Base-by-base conservation (phyloP, 495 filamentous ascomycete species). In the Penicillium coprophilum region DNA sequence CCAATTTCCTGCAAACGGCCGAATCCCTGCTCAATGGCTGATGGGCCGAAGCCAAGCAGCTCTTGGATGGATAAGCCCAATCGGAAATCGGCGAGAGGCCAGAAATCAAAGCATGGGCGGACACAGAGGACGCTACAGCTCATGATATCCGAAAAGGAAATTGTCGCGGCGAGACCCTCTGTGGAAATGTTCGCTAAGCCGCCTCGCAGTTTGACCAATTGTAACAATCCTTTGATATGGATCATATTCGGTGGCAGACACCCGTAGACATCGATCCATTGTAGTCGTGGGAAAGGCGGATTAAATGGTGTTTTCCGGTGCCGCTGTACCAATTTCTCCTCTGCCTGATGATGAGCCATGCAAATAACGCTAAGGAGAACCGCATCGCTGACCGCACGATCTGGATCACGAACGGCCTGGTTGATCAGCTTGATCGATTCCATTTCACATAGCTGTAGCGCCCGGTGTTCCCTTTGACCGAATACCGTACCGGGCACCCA, bases 261-360 rank as follows among this genome's bases (percentile, higher is more conserved):
- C 0, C 73, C 71, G 44, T 77, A 78, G 15, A 77, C 66, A 56
- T 72, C 71, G 7, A 78, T 49, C 75, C 72, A 78, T 40, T 78
- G 75, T 28, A 78, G 51, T 8, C 67, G 67, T 46, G 65, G 73
- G 52, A 77, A 64, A 0, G 75, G 75, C 1, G 73, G 60, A 20
- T 63, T 62, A 27, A 76, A 76, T 9, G 75, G 72, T 1, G 61
- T 70, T 15, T 30, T 59, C 21, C 50, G 54, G 53, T 62, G 47
- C 6, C 31, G 55, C 8, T 57, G 54, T 13, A 40, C 15, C 6
- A 46, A 31, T 15, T 47, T 50, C 11, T 68, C 55, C 11, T 68
- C 59, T 0, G 70, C 62, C n/a, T 60, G 62, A 55, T 74, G 73
- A 57, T 77, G 71, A 11, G 71, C 71, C 73, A 77, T 72, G 46